These are phyloP conservation scores for Teratosphaeria nubilosa DNA, from an alignment of 2,329 filamentous ascomycete species.

Conservation along the genomic window DNA sequence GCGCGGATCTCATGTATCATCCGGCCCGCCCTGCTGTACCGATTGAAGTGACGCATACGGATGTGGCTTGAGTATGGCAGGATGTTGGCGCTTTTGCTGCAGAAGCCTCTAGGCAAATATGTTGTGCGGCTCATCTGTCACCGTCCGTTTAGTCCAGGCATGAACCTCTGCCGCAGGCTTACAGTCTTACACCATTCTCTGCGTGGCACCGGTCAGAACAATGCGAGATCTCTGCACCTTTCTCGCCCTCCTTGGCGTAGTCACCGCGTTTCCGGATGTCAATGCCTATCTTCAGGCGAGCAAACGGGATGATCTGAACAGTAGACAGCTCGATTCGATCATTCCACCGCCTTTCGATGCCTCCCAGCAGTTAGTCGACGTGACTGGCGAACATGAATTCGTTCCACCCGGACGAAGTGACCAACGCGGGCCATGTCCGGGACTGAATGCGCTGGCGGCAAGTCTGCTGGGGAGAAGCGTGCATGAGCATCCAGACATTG, in stretches of 20 bases:
- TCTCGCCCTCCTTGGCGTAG: neutral
- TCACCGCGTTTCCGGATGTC: neutral
- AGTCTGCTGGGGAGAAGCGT: neutral
- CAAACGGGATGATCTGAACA: neutral
- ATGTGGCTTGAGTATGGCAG: neutral
- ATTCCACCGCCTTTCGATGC: conserved; percentile 23
- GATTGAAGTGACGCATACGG: neutral
- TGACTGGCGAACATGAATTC: conserved; percentile 19
- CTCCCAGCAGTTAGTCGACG: conserved; percentile 19
- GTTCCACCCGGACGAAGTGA: conserved; percentile 19
- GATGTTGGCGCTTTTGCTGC: neutral
- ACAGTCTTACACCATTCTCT: neutral
- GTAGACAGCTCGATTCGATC: neutral
- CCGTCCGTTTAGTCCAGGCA: no score
- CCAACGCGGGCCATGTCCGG: conserved; percentile 24
- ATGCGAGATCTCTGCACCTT: neutral
- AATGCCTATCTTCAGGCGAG: neutral
- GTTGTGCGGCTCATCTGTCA: neutral
- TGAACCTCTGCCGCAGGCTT: neutral
- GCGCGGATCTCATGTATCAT: neutral
- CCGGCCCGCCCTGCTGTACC: neutral
- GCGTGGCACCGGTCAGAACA: neutral
- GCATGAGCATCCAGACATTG: conserved; percentile 12
- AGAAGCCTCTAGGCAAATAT: neutral
- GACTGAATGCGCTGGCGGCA: conserved; percentile 23